These are phyloP conservation scores for Leucosporidium creatinivorum DNA, from an alignment of 768 basidiomycete genomes.

Conservation along the genomic window DNA sequence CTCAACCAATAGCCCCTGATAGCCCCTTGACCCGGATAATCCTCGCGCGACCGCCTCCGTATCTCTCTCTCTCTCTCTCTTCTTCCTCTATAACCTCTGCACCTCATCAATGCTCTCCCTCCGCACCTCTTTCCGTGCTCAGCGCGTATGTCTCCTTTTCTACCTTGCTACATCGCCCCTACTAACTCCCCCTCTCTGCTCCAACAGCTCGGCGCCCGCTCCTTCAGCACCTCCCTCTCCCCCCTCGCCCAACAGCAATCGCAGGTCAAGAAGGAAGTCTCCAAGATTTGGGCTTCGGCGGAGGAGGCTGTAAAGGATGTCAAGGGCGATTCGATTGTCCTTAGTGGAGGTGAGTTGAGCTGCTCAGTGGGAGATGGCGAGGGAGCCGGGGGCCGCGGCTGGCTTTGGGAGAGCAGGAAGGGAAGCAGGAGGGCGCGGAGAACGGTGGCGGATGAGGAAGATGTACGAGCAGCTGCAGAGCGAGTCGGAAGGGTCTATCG, in stretches of 20 bases:
- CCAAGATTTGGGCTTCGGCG: conserved; percentile 66
- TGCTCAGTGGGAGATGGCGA: background rate
- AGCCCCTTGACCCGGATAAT: too few species aligned
- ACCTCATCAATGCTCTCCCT: background rate
- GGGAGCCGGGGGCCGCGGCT: conserved; percentile 1
- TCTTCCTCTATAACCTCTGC: background rate
- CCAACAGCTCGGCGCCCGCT: background rate
- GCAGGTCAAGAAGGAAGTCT: conserved; percentile 21
- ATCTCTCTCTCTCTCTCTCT: background rate
- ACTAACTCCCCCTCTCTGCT: background rate
- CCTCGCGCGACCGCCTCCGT: background rate
- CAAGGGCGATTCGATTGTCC: conserved; percentile 66
- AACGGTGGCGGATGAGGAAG: too few species aligned
- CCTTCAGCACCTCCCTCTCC: background rate
- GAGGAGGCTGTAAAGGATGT: conserved; percentile 79
- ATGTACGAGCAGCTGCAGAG: too few species aligned
- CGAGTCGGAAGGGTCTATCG: too few species aligned
- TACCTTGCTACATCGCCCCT: background rate
- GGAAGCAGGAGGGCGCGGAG: too few species aligned
- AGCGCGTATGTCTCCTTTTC: background rate
- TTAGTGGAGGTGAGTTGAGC: conserved; percentile 64
- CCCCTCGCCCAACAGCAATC: background rate
- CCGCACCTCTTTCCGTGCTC: background rate
- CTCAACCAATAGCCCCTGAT: too few species aligned
- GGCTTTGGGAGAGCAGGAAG: background rate